These are phyloP conservation scores for Lachnellula hyalina DNA, from an alignment of 2,329 filamentous ascomycete genomes.

Conservation along the genomic window DNA sequence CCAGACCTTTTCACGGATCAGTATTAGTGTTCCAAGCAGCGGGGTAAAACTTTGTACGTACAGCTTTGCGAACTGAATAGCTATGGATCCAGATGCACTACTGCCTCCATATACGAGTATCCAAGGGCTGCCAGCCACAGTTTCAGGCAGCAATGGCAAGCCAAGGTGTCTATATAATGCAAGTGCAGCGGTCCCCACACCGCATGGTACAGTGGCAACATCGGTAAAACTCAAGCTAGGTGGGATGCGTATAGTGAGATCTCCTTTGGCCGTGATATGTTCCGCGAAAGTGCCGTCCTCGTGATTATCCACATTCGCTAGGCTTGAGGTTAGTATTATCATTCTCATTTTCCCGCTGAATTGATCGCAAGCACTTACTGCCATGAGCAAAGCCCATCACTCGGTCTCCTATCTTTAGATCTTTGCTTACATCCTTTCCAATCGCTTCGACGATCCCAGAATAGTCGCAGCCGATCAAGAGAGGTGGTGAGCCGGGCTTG, in stretches of 20 bases:
- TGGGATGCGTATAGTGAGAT: conserved; percentile 39
- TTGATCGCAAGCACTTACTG: conserved; percentile 5
- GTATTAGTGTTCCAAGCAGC: neutral
- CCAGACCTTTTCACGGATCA: conserved; percentile 14
- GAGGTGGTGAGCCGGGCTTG: conserved; percentile 3
- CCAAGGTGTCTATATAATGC: conserved; percentile 12
- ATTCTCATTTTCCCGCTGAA: neutral
- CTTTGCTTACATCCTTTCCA: conserved; percentile 15
- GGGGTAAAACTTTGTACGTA: conserved; percentile 13
- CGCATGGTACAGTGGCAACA: conserved; percentile 30
- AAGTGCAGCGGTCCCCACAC: conserved; percentile 14
- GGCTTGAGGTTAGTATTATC: neutral
- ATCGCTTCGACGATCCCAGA: conserved; percentile 20
- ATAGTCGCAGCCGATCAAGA: conserved; percentile 16
- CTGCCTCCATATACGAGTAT: conserved; percentile 44
- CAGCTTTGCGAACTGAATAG: conserved; percentile 41
- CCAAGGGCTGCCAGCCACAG: conserved; percentile 11
- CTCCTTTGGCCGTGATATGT: conserved; percentile 31
- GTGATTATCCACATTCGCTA: conserved; percentile 15
- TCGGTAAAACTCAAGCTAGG: conserved; percentile 39
- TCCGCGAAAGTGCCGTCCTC: conserved; percentile 23
- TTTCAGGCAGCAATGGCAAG: conserved; percentile 25
- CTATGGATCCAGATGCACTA: conserved; percentile 42
- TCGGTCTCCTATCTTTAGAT: conserved; percentile 19
- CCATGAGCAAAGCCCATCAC: conserved; percentile 19